Conservation (phyloP, 176 grass and related monocot genomes). For the Thinopyrum elongatum region DNA sequence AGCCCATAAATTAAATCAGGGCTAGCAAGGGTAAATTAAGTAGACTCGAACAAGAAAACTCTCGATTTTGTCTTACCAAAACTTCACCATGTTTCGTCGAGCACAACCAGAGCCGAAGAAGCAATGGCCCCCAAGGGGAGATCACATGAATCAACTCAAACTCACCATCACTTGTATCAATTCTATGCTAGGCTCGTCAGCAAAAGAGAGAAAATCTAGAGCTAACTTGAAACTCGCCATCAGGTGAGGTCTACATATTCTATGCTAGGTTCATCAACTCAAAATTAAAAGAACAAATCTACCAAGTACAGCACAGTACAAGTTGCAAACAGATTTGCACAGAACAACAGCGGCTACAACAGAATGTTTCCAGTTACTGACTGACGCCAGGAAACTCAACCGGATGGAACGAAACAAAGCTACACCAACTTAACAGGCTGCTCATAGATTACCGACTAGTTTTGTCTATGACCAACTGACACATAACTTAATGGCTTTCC, state of each 20-base stretch:
- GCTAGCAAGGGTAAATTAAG: no score
- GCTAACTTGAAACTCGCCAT: background rate
- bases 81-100: no score
- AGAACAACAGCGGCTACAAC: background rate
- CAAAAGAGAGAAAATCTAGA: no score
- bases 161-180: no score
- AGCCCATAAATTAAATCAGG: no score
- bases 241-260: no score
- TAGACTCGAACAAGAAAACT: no score
- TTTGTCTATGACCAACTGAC: background rate
- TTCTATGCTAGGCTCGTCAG: no score
- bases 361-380: background rate
- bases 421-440: background rate
- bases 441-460: background rate
- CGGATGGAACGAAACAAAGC: background rate
- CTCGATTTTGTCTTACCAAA: no score
- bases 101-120: no score
- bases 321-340: background rate
- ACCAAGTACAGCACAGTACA: background rate
- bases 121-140: no score
- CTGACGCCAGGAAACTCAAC: background rate
- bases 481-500: background rate
- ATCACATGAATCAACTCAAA: no score
- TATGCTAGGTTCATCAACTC: background rate
- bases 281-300: background rate